These are phyloP conservation scores for Mimosa bimucronata DNA, from an alignment of 306 rosid species.

Conservation along the genomic window DNA sequence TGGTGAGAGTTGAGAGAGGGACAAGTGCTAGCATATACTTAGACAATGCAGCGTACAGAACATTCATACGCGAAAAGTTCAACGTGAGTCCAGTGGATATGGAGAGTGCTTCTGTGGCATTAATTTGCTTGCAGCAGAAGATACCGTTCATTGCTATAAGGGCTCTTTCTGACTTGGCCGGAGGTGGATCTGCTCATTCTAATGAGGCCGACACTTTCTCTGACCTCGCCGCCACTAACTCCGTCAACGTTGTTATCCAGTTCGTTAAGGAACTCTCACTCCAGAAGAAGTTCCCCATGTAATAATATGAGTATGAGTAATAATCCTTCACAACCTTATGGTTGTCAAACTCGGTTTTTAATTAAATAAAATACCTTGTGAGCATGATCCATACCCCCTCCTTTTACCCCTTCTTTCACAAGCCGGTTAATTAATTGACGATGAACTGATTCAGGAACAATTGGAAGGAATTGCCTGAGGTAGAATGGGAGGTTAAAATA, in stretches of 20 bases:
- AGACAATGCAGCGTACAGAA: conserved; percentile 60
- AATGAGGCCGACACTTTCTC: conserved; percentile 62
- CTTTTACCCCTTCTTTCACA: too few species aligned
- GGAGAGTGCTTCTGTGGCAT: conserved; percentile 63
- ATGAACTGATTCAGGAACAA: too few species aligned
- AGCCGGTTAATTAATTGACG: too few species aligned
- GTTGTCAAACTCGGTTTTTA: background rate
- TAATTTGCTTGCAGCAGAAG: conserved; percentile 51
- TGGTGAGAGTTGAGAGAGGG: conserved; percentile 50
- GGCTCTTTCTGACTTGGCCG: conserved; percentile 49
- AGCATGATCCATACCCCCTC: too few species aligned
- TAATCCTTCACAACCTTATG: background rate
- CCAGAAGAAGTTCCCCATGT: background rate
- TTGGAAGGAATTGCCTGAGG: too few species aligned
- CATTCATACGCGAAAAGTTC: conserved; percentile 53
- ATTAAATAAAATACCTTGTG: background rate
- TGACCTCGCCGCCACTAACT: conserved; percentile 54
- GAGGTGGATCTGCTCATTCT: conserved; percentile 35
- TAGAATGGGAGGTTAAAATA: too few species aligned
- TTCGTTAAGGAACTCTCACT: background rate
- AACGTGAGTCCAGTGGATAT: conserved; percentile 55
- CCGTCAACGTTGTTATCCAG: conserved; percentile 40
- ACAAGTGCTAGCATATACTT: conserved; percentile 56
- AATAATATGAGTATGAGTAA: too few species aligned
- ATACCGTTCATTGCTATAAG: conserved; percentile 58